Evolutionary conservation across 306 rosid species (phyloP).

Genomic region (Styphnolobium japonicum): DNA sequence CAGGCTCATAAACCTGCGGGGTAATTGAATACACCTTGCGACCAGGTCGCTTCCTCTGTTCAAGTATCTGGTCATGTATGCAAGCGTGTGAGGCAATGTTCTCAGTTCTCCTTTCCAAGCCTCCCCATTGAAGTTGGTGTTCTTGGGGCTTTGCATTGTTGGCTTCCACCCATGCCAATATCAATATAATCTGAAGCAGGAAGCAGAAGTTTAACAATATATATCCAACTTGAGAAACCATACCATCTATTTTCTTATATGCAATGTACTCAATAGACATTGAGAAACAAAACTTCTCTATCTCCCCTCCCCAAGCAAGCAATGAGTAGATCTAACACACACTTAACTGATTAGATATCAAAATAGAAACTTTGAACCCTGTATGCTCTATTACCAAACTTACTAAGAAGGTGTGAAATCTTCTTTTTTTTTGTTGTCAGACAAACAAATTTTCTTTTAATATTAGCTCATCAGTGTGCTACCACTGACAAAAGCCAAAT

Average conservation of each 20-base stretch:
- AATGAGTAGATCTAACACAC: neutral
- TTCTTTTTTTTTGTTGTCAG: neutral
- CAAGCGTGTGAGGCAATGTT: constrained; percentile 85
- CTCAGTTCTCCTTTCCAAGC: constrained; percentile 41
- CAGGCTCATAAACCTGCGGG: constrained; percentile 73
- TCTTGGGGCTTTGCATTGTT: constrained; percentile 42
- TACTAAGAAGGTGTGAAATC: neutral
- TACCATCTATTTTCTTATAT: neutral
- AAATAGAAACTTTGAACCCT: neutral
- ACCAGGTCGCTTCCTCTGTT: constrained; percentile 87
- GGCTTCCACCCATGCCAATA: constrained; percentile 56
- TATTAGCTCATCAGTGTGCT: neutral
- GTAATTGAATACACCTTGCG: constrained; percentile 84
- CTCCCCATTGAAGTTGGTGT: constrained; percentile 42
- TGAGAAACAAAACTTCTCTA: neutral
- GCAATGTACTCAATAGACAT: neutral
- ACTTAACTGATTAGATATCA: neutral
- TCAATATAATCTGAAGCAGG: constrained; percentile 60
- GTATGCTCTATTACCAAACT: neutral
- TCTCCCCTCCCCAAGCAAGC: neutral
- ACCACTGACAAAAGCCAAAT: constrained; percentile 5
- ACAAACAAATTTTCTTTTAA: neutral
- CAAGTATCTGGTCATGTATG: constrained; percentile 92
- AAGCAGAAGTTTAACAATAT: constrained; percentile 3
- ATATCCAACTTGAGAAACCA: neutral